Evolutionary conservation across 352 stramenopile genomes (phyloP).

Genomic region (Pseudoperonospora humuli): DNA sequence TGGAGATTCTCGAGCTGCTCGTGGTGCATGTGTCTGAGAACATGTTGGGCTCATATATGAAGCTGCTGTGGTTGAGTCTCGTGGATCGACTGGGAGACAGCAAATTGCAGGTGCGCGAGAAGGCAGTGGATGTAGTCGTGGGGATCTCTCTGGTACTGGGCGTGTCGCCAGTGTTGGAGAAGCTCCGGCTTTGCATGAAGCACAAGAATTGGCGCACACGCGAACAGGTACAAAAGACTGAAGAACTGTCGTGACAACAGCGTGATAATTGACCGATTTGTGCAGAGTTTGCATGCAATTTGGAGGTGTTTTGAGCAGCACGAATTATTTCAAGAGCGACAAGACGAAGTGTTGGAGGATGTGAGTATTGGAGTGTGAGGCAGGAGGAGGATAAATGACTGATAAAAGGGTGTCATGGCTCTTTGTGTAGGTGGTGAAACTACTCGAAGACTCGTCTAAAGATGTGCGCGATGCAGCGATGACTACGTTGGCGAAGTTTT

Average conservation of each 20-base stretch:
- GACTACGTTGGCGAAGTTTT: conserved; percentile 62
- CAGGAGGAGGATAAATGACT: neutral
- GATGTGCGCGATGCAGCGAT: conserved; percentile 75
- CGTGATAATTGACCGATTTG: too few relatives aligned
- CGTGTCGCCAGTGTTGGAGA: conserved; percentile 49
- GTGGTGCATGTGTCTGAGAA: conserved; percentile 36
- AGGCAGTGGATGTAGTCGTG: conserved; percentile 67
- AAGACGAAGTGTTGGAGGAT: conserved; percentile 54
- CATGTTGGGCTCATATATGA: conserved; percentile 45
- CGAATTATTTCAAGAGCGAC: conserved; percentile 36
- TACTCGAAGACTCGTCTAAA: conserved; percentile 78
- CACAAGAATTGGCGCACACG: conserved; percentile 85
- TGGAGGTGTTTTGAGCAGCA: conserved; percentile 55
- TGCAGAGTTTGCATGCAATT: conserved; percentile 53
- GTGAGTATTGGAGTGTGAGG: conserved; percentile 15
- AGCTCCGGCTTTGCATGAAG: conserved; percentile 25
- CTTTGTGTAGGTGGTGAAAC: conserved; percentile 37
- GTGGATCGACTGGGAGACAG: conserved; percentile 72
- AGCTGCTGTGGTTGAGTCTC: conserved; percentile 58
- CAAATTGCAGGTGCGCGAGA: conserved; percentile 64
- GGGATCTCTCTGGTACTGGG: conserved; percentile 56
- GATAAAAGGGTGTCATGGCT: neutral
- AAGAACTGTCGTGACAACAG: neutral
- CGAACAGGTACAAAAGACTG: conserved; percentile 44
- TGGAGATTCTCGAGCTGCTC: conserved; percentile 58